phyloP scores from a whole-genome alignment of 208 protist genomes.

The Jaenimonas drosophilae region DNA sequence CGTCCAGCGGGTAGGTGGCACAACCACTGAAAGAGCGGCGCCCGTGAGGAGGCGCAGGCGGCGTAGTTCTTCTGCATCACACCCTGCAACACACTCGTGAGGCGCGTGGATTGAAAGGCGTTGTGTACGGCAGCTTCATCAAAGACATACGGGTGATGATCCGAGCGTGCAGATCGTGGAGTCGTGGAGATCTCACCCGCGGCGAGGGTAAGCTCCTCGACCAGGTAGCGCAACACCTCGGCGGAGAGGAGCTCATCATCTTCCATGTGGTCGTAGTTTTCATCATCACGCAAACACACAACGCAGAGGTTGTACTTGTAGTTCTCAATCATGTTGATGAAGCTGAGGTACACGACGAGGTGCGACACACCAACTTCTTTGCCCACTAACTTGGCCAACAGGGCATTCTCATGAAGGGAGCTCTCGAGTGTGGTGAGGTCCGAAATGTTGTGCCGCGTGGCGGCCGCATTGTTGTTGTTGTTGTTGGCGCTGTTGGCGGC shows the following conservation, averaged over 20 bases:
- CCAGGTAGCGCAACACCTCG: constrained; percentile 16
- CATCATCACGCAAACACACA: not conserved
- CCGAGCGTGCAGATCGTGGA: too few relatives aligned
- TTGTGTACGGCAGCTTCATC: constrained; percentile 12
- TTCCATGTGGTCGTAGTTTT: not conserved
- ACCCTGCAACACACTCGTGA: not conserved
- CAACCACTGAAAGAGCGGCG: constrained; percentile 4
- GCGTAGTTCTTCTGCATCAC: constrained; percentile 2
- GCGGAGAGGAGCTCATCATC: constrained; percentile 8
- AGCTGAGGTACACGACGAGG: constrained; percentile 4
- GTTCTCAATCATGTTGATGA: not conserved
- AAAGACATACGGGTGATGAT: too few relatives aligned
- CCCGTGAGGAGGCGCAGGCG: not conserved
- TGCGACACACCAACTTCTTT: constrained; percentile 1
- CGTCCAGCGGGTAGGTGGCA: constrained; percentile 3
- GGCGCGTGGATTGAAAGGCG: not conserved
- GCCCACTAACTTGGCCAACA: not conserved
- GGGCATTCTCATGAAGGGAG: not conserved
- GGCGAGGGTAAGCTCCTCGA: constrained; percentile 24
- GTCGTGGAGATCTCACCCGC: constrained; percentile 1
- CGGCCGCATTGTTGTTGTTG: not conserved
- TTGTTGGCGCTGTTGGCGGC: too few relatives aligned
- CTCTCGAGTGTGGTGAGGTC: not conserved
- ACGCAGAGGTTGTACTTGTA: constrained; percentile 4
- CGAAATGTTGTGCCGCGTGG: not conserved